Conservation (phyloP, 306 rosid genomes). For the Dicorynia guianensis region DNA sequence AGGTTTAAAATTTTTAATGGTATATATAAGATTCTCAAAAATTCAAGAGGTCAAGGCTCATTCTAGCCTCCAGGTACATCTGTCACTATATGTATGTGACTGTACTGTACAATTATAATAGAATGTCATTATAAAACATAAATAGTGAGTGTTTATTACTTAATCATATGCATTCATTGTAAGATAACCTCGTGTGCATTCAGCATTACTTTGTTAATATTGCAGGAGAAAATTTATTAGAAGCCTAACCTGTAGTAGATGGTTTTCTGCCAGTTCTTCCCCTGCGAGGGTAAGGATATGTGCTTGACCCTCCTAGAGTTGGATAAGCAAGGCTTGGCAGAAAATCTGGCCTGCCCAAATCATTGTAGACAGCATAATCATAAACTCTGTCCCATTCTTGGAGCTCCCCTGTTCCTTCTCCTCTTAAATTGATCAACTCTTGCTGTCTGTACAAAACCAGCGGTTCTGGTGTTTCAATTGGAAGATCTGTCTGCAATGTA, state of each 20-base stretch:
- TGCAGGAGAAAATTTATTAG: too few species aligned
- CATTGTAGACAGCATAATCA: conserved; percentile 74
- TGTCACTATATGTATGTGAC: too few species aligned
- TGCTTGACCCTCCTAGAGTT: conserved; percentile 69
- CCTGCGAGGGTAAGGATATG: conserved; percentile 79
- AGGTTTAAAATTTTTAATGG: too few species aligned
- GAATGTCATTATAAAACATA: too few species aligned
- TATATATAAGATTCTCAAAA: too few species aligned
- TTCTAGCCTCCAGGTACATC: too few species aligned
- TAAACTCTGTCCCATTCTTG: conserved; percentile 65
- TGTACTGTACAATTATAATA: too few species aligned
- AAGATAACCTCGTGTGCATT: too few species aligned
- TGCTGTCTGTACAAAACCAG: conserved; percentile 52
- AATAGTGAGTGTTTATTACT: too few species aligned
- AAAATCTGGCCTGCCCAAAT: conserved; percentile 61
- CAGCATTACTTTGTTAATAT: too few species aligned
- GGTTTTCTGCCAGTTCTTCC: conserved; percentile 77
- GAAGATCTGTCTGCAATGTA: conserved; percentile 58
- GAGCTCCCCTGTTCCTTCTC: conserved; percentile 64
- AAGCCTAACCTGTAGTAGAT: conserved; percentile 54
- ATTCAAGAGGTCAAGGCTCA: too few species aligned
- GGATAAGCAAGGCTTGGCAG: conserved; percentile 54
- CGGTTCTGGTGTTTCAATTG: conserved; percentile 64
- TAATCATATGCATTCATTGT: too few species aligned
- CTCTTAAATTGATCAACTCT: conserved; percentile 67